Percentiles rank a stretch among this genome's conserved stretches.
Conservation (phyloP, 192 early-diverging fungal species). For the Gaertneriomyces semiglobifer region DNA sequence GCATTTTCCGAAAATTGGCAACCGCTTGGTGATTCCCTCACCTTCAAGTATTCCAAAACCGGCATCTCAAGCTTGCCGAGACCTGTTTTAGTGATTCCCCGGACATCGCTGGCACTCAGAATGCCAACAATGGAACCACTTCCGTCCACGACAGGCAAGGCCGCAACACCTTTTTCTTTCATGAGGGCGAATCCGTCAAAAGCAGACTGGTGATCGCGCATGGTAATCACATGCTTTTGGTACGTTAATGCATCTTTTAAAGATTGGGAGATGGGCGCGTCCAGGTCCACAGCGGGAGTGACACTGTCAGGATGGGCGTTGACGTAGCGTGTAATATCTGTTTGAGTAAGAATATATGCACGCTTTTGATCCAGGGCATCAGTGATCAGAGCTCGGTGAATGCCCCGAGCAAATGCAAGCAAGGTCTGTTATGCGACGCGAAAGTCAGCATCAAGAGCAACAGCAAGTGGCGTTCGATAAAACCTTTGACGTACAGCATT, state of each 20-base stretch:
- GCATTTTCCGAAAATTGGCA: neutral
- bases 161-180: conserved; percentile 47
- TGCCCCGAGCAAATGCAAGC: conserved; percentile 52
- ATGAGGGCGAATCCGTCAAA: conserved; percentile 53
- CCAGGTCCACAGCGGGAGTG: conserved; percentile 31
- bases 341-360: conserved; percentile 57
- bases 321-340: conserved; percentile 57
- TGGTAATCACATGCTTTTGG: conserved; percentile 33
- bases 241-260: conserved; percentile 32
- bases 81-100: conserved; percentile 43
- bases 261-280: conserved; percentile 22
- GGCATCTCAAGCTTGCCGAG: conserved; percentile 43
- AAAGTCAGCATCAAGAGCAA: neutral
- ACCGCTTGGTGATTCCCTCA: conserved; percentile 9
- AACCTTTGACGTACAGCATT: conserved; percentile 18
- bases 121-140: conserved; percentile 41
- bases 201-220: conserved; percentile 40
- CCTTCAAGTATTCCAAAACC: conserved; percentile 52
- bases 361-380: conserved; percentile 34
- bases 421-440: conserved; percentile 10
- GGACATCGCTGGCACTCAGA: conserved; percentile 50
- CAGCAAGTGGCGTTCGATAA: no score
- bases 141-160: conserved; percentile 57
- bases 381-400: conserved; percentile 58
- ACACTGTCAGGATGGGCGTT: conserved; percentile 40